Evolutionary conservation across 2,329 filamentous ascomycete genomes (phyloP), one percentile per base, ranked within the genome.

Genomic region (Phialocephala sp.): DNA sequence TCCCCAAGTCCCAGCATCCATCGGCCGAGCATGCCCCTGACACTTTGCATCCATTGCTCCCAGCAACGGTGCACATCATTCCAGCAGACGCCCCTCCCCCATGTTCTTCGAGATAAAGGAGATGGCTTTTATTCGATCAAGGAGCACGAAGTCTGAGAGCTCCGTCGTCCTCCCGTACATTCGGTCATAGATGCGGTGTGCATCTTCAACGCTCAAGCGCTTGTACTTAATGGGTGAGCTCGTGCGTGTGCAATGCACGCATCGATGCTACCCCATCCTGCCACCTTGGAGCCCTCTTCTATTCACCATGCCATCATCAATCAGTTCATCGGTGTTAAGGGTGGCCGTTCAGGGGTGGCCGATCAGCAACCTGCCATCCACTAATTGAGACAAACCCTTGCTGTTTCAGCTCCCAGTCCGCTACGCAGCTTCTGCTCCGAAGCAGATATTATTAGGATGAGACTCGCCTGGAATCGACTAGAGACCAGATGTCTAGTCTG

Each of bases 381-480:
- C 22, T 35, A 22, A 58, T 62, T 62, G 58, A 67, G 62, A 67
- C 66, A 50, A n/a, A 37, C 57, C 63, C 66, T 57, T 64, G 66
- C 50, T 37, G 66, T 68, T 68, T 68, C 66, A 66, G 24, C 64
- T 60, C 22, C 57, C n/a, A 52, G 32, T 56, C 52, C 35, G 27
- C 24, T 36, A 60, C 41, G 58, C 20, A 56, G 14, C 18, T 57
- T 36, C 61, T 59, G 41, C 15, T 50, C 41, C 37, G 52, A 57
- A 39, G 35, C 35, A 37, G 55, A 57, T 57, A 57, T 57, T 39
- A 39, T 57, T 57, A 57, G 55, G 55, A 36, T 57, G 55, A 57
- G 55, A 57, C 55, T 57, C 50, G 50, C 50, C 24, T 54, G 27
- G 50, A 15, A 14, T 54, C 50, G 50, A 54, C 50, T 54, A 35